phyloP scores from a whole-genome alignment of 306 rosid genomes.

The Arachis hypogaea region DNA sequence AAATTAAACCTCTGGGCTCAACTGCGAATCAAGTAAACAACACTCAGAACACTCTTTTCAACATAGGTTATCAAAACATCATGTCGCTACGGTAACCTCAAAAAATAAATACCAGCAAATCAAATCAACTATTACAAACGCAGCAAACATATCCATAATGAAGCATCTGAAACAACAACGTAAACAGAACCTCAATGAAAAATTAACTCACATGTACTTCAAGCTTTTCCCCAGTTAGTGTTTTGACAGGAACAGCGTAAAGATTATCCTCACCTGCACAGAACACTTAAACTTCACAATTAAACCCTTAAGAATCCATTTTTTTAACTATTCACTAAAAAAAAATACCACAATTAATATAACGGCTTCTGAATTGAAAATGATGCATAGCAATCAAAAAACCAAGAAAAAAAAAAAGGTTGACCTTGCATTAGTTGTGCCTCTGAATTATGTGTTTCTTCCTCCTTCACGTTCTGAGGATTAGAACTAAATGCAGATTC shows the following conservation, averaged over 20 bases:
- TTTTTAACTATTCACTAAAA: background rate
- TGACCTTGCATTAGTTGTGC: constrained; percentile 56
- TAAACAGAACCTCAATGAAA: background rate
- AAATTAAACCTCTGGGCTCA: constrained; percentile 3
- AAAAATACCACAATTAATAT: background rate
- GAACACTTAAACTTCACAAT: background rate
- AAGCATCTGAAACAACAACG: background rate
- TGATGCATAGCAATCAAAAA: background rate
- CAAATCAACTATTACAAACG: background rate
- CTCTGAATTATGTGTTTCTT: constrained; percentile 42
- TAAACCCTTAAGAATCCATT: background rate
- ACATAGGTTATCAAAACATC: background rate
- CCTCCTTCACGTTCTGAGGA: constrained; percentile 45
- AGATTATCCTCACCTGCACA: constrained; percentile 72
- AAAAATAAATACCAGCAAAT: background rate
- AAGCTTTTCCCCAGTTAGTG: constrained; percentile 75
- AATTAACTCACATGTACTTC: constrained; percentile 66
- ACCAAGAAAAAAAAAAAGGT: background rate
- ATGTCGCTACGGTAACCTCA: background rate
- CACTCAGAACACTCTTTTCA: constrained; percentile 14
- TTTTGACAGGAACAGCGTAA: constrained; percentile 65
- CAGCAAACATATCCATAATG: background rate
- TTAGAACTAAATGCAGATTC: constrained; percentile 32
- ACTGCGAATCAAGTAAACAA: constrained; percentile 46
- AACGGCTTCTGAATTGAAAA: background rate